Evolutionary conservation across 106 monocot species (phyloP).

Genomic region (Dioscorea dumetorum): DNA sequence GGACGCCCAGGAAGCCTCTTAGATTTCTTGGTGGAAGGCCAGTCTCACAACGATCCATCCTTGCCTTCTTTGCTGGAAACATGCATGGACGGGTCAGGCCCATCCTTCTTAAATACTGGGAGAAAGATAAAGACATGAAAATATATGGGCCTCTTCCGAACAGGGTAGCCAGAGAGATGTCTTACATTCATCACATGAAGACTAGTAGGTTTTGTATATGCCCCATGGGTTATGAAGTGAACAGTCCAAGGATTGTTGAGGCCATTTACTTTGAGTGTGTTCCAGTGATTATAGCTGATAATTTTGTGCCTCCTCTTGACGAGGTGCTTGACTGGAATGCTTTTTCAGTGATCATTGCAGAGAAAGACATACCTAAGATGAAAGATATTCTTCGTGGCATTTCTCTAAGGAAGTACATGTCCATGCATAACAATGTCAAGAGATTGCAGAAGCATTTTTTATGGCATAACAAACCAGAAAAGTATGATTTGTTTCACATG

Average conservation of each 20-base stretch:
- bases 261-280: constrained; percentile 85
- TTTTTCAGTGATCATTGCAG: constrained; percentile 71
- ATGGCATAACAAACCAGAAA: constrained; percentile 73
- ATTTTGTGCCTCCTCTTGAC: constrained; percentile 75
- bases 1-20: constrained; percentile 48
- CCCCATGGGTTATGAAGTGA: constrained; percentile 84
- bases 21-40: constrained; percentile 56
- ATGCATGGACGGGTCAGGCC: constrained; percentile 59
- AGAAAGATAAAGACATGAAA: constrained; percentile 51
- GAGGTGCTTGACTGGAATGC: constrained; percentile 79
- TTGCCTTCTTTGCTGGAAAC: constrained; percentile 72
- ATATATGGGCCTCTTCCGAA: constrained; percentile 45
- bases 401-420: constrained; percentile 43
- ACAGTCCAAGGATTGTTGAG: constrained; percentile 84
- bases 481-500: constrained; percentile 93
- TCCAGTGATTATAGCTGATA: constrained; percentile 80
- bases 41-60: constrained; percentile 20
- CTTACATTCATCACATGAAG: constrained; percentile 67
- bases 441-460: constrained; percentile 84
- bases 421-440: constrained; percentile 51
- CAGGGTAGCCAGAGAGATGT: constrained; percentile 33
- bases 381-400: constrained; percentile 57
- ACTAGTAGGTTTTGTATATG: constrained; percentile 74
- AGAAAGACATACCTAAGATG: constrained; percentile 84
- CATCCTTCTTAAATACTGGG: constrained; percentile 23